Percentiles rank a stretch among this genome's conserved stretches.
Conservation (phyloP, 2,329 filamentous ascomycete species). For the Remersonia thermophila region DNA sequence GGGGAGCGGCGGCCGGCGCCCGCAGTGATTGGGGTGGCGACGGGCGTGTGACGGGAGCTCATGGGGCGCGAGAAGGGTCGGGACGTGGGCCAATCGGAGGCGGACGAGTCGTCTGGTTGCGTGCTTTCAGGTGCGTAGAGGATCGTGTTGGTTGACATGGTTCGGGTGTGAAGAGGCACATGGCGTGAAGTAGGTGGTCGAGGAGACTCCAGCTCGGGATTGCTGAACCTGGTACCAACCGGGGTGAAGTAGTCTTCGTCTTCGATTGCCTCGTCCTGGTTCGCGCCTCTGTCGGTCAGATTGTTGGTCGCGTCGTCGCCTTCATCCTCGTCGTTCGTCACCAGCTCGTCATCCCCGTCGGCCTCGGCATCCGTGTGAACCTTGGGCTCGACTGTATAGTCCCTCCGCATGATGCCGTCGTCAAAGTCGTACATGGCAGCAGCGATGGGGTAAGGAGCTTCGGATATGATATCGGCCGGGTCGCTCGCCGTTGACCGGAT, state of each 20-base stretch:
- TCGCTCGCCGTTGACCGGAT: slow-evolving; percentile 50
- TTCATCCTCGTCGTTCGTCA: slow-evolving; percentile 65
- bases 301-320: slow-evolving; percentile 35
- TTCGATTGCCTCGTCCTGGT: slow-evolving; percentile 18
- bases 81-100: slow-evolving; percentile 26
- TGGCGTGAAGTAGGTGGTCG: slow-evolving; percentile 18
- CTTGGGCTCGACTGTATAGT: slow-evolving; percentile 34
- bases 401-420: slow-evolving; percentile 24
- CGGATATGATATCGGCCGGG: slow-evolving; percentile 48
- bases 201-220: slow-evolving; percentile 19
- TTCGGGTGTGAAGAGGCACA: slow-evolving; percentile 50
- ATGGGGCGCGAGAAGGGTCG: slow-evolving; percentile 24
- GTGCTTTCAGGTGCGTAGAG: slow-evolving; percentile 58
- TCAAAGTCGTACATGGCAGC: slow-evolving; percentile 16
- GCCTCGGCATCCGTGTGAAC: slow-evolving; percentile 70
- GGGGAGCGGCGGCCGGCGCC: slow-evolving; percentile 33
- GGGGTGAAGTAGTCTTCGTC: slow-evolving; percentile 44
- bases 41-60: slow-evolving; percentile 27
- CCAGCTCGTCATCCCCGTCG: slow-evolving; percentile 82
- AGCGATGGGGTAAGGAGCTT: slow-evolving; percentile 21
- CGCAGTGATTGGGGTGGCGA: slow-evolving; percentile 25
- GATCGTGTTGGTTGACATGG: slow-evolving; percentile 70
- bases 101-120: slow-evolving; percentile 28
- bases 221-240: slow-evolving; percentile 28
- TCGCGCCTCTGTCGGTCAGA: slow-evolving; percentile 21